Evolutionary conservation across 2,329 filamentous ascomycete genomes (phyloP).

Genomic region (Chaetomium globosum): DNA sequence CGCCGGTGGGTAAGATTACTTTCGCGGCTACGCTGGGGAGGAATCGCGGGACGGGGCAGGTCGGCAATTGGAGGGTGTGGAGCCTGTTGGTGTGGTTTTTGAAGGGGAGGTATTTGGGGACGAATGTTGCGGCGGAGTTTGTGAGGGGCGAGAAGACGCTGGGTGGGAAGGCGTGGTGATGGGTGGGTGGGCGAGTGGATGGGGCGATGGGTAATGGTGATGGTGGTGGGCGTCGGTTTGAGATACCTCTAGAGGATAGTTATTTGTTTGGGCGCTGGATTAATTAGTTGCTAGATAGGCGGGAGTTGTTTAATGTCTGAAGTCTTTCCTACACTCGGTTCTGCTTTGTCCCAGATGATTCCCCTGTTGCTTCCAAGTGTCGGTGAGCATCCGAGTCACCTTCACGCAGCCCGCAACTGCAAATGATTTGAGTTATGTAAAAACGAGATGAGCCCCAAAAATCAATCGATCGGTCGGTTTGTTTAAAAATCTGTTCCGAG

Average conservation of each 20-base stretch:
- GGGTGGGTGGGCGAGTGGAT: neutral
- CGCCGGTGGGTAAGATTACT: conserved; percentile 28
- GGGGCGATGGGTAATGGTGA: neutral
- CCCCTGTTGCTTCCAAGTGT: neutral
- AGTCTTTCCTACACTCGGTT: neutral
- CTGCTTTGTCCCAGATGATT: neutral
- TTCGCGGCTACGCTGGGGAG: conserved; percentile 36
- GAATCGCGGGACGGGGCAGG: conserved; percentile 38
- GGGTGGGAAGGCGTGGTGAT: conserved; percentile 29
- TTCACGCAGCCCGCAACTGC: neutral
- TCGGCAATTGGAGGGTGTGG: conserved; percentile 33
- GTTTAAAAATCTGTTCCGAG: neutral
- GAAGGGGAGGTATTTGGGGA: conserved; percentile 37
- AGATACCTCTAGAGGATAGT: neutral
- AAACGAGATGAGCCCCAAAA: neutral
- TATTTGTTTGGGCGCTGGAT: neutral
- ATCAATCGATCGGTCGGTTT: neutral
- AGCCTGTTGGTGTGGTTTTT: conserved; percentile 34
- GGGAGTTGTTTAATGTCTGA: neutral
- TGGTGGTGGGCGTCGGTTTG: neutral
- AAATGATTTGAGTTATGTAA: too few relatives aligned
- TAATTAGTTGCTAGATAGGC: neutral
- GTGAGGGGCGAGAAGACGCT: conserved; percentile 30
- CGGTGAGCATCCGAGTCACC: neutral
- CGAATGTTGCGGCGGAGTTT: conserved; percentile 30